Conservation (phyloP, 2,329 filamentous ascomycete species). For the Arthroderma uncinatum region DNA sequence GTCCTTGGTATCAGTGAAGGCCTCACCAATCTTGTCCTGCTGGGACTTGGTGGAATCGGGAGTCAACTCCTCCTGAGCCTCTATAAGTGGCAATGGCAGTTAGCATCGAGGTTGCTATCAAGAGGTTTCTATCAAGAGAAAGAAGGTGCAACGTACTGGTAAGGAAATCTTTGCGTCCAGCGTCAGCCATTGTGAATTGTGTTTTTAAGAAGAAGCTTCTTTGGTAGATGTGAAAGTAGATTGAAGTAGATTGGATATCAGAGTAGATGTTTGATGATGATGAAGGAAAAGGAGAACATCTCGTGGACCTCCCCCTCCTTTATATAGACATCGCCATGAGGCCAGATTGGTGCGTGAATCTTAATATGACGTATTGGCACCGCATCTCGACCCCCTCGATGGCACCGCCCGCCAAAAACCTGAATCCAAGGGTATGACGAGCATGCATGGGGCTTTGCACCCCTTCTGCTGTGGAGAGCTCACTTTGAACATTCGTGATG, state of each 20-base stretch:
- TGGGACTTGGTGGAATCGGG: constrained; percentile 53
- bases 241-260: not conserved
- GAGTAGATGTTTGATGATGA: not conserved
- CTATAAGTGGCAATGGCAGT: constrained; percentile 22
- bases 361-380: not conserved
- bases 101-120: too few species aligned
- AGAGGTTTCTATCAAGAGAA: not conserved
- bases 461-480: not conserved
- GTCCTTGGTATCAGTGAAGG: constrained; percentile 45
- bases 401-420: not conserved
- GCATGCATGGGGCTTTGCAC: not conserved
- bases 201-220: not conserved
- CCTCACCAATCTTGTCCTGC: constrained; percentile 47
- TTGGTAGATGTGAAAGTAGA: not conserved
- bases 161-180: constrained; percentile 50
- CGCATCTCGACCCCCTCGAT: not conserved
- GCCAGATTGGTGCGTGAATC: not conserved
- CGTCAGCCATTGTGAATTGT: constrained; percentile 48
- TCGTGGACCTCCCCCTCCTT: not conserved
- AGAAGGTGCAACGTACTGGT: constrained; percentile 32
- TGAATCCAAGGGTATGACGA: not conserved
- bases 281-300: not conserved
- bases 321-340: not conserved
- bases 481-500: not conserved
- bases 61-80: constrained; percentile 47